Conservation (phyloP, 768 basidiomycete genomes). For the Rhodotorula kratochvilovae region DNA sequence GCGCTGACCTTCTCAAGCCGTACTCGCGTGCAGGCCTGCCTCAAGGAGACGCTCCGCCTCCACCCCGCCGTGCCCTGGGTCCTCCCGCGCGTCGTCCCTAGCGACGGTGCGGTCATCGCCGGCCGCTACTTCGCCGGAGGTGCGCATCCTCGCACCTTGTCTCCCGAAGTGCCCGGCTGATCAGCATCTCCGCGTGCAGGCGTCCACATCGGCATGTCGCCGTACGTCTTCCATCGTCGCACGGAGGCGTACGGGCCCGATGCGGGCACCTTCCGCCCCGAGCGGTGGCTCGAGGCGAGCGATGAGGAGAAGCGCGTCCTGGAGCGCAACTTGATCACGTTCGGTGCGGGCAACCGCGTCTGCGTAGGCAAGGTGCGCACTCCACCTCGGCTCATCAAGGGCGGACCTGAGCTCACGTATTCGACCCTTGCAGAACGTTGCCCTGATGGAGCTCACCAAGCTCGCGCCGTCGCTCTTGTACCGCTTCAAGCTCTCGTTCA, state of each 20-base stretch:
- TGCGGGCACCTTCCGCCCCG: conserved; percentile 23
- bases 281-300: conserved; percentile 32
- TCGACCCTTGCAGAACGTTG: conserved; percentile 21
- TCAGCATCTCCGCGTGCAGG: neutral
- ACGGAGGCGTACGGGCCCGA: conserved; percentile 23
- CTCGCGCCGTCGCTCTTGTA: conserved; percentile 14
- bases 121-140: conserved; percentile 27
- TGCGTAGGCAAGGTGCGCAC: conserved; percentile 13
- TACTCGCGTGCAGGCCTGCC: conserved; percentile 14
- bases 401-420: neutral
- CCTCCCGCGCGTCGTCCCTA: conserved; percentile 34
- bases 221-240: conserved; percentile 23
- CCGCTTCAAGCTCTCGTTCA: conserved; percentile 14
- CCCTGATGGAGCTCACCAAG: conserved; percentile 35
- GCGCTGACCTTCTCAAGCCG: neutral
- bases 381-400: neutral
- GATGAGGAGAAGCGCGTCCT: conserved; percentile 15
- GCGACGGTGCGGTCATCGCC: conserved; percentile 26
- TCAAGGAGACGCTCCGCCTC: conserved; percentile 39
- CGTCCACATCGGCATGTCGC: conserved; percentile 13
- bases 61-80: conserved; percentile 34
- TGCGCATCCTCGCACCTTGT: too few relatives aligned
- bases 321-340: conserved; percentile 26
- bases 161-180: neutral
- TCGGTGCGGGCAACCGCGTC: conserved; percentile 9